Evolutionary conservation across 768 basidiomycete genomes (phyloP), one percentile per base, ranked within the genome.

Genomic region (Suillus subaureus): DNA sequence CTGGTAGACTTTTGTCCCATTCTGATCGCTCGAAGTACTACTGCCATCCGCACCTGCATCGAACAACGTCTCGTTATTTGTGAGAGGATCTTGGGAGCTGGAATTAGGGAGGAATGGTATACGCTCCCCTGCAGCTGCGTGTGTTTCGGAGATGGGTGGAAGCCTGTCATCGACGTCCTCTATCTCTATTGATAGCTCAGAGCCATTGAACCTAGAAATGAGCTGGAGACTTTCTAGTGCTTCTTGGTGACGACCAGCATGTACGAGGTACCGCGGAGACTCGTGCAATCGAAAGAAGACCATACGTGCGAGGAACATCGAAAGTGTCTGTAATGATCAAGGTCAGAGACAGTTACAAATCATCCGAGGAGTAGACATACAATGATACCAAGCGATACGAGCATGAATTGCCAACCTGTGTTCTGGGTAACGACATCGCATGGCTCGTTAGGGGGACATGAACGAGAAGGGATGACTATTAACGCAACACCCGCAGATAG

Each of bases 211-310:
- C 39, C 83, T 84, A 3, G 93, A 92, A 52, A 99, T 98, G 68
- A 92, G 79, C 69, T 90, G 89, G 0, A 99, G 83, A 0, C 89
- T 89, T 69, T 92, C 86, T 42, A 97, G 78, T 0, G 96, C 97
- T 69, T 97, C 96, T 42, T 88, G 84, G 40, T 87, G 89, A 52
- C 94, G 85, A 18, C 95, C 94, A 0, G 93, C 89, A 55, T 95
- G 90, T 6, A 97, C 94, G 65, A 99, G 89, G 74, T 90, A 98
- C 28, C 95, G 88, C 2, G 97, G 96, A 0, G 95, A 96, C 78
- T 99, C 97, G 75, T 98, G 91, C 6, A 99, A 80, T 23, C 90
- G 88, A 84, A 99, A 97, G 76, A 98, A 89, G 12, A 91, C 79
- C 64, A 96, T 93, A 21, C 97, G 92, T 13, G 89, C 89, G 37